Conservation (phyloP, 495 filamentous ascomycete species). For the Penicillium odoratum region DNA sequence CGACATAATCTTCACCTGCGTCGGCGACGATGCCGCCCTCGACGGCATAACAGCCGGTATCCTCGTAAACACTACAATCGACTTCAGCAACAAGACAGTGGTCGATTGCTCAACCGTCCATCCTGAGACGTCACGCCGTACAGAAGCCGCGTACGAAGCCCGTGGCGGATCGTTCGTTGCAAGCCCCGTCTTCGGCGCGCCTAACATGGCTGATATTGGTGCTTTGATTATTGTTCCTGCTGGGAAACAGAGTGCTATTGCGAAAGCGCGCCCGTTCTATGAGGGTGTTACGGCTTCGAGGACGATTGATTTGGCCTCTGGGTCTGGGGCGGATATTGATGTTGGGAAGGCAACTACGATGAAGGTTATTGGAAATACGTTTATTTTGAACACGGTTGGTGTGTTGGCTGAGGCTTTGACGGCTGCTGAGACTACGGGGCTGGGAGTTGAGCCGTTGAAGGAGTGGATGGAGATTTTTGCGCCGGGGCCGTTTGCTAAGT, state of each 20-base stretch:
- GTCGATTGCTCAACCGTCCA: conserved; percentile 88
- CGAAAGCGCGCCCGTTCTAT: conserved; percentile 69
- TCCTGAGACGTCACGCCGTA: conserved; percentile 71
- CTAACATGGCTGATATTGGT: conserved; percentile 74
- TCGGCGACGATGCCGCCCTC: conserved; percentile 77
- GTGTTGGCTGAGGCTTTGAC: conserved; percentile 72
- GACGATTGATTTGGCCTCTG: conserved; percentile 56
- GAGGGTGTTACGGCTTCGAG: conserved; percentile 74
- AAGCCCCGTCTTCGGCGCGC: conserved; percentile 80
- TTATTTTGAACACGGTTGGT: conserved; percentile 82
- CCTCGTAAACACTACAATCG: conserved; percentile 36
- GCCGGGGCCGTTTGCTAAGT: conserved; percentile 58
- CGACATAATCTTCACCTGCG: conserved; percentile 81
- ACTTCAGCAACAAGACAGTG: conserved; percentile 48
- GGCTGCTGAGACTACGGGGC: conserved; percentile 76
- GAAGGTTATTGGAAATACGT: conserved; percentile 85
- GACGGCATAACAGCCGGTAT: conserved; percentile 53
- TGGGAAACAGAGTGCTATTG: conserved; percentile 59
- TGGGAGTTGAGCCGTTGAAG: conserved; percentile 69
- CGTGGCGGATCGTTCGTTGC: conserved; percentile 73
- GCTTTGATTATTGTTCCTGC: conserved; percentile 76
- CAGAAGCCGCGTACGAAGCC: conserved; percentile 54
- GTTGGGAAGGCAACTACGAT: conserved; percentile 46
- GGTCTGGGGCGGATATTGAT: conserved; percentile 27
- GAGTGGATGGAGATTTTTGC: conserved; percentile 64